These are phyloP conservation scores for Vaucheria bursata DNA, from an alignment of 352 stramenopile genomes.

Conservation along the genomic window DNA sequence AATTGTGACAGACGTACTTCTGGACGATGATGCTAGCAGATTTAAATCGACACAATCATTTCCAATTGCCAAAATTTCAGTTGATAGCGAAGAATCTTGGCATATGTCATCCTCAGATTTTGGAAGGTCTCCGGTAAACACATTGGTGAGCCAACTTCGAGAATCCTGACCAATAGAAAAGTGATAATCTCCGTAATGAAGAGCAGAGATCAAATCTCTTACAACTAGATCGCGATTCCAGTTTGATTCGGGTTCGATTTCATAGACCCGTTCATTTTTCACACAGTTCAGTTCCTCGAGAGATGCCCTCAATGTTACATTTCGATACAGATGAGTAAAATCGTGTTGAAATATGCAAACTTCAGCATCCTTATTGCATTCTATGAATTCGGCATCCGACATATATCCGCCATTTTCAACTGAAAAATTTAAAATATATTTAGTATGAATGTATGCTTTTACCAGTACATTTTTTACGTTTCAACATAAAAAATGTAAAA, in stretches of 20 bases:
- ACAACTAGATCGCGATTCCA: conserved; percentile 14
- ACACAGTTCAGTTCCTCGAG: conserved; percentile 32
- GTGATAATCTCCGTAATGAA: background rate
- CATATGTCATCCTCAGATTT: too few relatives aligned
- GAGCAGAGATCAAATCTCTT: background rate
- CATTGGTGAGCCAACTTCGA: background rate
- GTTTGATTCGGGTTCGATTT: conserved; percentile 17
- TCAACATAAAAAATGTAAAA: too few relatives aligned
- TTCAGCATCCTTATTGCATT: conserved; percentile 21
- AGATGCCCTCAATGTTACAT: background rate
- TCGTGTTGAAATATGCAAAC: conserved; percentile 33
- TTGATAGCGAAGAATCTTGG: too few relatives aligned
- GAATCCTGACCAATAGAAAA: background rate
- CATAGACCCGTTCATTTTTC: conserved; percentile 29
- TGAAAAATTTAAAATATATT: too few relatives aligned
- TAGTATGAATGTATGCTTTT: too few relatives aligned
- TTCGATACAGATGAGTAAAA: background rate
- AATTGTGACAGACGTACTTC: too few relatives aligned
- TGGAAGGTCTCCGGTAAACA: background rate
- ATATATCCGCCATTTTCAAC: background rate
- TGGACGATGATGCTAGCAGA: too few relatives aligned
- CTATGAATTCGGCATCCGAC: conserved; percentile 26
- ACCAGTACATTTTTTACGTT: too few relatives aligned
- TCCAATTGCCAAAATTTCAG: too few relatives aligned
- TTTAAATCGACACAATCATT: too few relatives aligned